Conservation (phyloP, 208 protist genomes). For the Trichomonas gallinae region DNA sequence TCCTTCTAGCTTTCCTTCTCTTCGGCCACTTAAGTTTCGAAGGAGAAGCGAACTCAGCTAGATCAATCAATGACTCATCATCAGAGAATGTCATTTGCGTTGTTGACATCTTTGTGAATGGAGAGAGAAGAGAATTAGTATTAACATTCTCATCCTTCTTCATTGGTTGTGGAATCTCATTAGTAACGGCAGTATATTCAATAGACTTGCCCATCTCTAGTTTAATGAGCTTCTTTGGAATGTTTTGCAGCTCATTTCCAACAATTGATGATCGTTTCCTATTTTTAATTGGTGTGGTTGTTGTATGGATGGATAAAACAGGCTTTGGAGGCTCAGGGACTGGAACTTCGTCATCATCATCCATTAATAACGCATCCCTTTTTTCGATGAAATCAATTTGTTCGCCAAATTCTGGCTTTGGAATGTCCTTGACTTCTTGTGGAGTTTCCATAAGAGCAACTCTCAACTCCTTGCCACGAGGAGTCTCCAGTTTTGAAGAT, state of each 20-base stretch:
- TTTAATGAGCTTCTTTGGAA: not conserved
- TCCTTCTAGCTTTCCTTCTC: not conserved
- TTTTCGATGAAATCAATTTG: not conserved
- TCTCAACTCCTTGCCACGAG: not conserved
- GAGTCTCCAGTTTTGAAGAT: not conserved
- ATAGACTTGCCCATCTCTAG: not conserved
- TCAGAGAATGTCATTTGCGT: not conserved
- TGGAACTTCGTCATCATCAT: not conserved
- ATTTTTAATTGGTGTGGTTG: not conserved
- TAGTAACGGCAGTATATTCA: not conserved
- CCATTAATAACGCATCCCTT: not conserved
- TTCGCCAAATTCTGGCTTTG: not conserved
- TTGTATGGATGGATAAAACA: not conserved
- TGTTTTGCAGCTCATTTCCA: not conserved
- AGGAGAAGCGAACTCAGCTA: not conserved
- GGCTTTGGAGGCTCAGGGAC: not conserved
- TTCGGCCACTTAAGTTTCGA: not conserved
- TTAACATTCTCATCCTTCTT: not conserved
- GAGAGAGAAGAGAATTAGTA: not conserved
- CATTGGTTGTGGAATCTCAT: not conserved
- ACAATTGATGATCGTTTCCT: not conserved
- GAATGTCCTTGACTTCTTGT: not conserved
- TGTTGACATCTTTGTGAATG: not conserved
- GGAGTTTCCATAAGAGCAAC: not conserved
- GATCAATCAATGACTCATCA: not conserved